A percentile compares a stretch with the other conserved stretches of the same genome.
Conservation (phyloP, 78 protist genomes). For the Dictyostelium firmibasis region DNA sequence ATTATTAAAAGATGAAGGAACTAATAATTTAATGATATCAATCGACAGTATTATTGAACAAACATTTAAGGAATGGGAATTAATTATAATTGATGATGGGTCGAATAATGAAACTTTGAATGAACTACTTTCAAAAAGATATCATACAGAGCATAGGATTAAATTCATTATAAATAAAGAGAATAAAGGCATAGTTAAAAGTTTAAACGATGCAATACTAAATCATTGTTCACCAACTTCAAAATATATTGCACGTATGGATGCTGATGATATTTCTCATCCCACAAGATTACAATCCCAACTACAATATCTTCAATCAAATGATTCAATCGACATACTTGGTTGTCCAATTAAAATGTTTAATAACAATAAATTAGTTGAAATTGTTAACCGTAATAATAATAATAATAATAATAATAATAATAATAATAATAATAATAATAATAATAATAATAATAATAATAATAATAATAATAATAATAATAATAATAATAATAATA, state of each 20-base stretch:
- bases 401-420: neutral
- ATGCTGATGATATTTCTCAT: constrained; percentile 60
- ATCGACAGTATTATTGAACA: constrained; percentile 52
- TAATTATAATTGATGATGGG: constrained; percentile 67
- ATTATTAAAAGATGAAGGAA: neutral
- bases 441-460: no score
- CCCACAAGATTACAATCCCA: constrained; percentile 39
- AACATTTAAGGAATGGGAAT: constrained; percentile 30
- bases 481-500: no score
- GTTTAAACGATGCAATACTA: constrained; percentile 15
- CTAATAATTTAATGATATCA: neutral
- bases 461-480: no score
- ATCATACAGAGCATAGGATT: neutral
- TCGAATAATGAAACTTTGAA: neutral
- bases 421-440: no score
- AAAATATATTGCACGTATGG: constrained; percentile 72
- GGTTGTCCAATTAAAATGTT: constrained; percentile 40
- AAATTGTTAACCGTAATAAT: neutral
- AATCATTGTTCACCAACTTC: neutral
- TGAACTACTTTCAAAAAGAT: neutral
- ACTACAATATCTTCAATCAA: constrained; percentile 1
- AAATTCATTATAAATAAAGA: neutral
- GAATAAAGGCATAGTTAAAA: constrained; percentile 22
- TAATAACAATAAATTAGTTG: neutral
- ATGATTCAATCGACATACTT: neutral